These are phyloP conservation scores for Yarrowia sp. DNA, from an alignment of 805 yeast genomes.

Conservation along the genomic window DNA sequence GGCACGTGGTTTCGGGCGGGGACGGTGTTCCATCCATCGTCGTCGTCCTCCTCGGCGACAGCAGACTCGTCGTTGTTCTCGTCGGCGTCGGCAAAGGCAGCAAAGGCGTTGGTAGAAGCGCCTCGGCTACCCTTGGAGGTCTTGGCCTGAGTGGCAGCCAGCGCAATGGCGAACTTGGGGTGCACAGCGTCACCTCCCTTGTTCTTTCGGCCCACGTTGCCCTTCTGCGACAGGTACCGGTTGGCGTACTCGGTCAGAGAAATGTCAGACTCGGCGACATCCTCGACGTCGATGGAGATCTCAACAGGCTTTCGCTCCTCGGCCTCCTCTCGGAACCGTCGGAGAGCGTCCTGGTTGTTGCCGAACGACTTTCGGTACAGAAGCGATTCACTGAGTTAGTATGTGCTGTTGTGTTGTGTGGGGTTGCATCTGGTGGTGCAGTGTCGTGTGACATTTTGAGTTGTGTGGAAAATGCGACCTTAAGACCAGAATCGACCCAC, in stretches of 20 bases:
- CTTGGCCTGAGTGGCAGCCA: constrained; percentile 40
- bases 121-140: constrained; percentile 33
- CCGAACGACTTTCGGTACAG: constrained; percentile 36
- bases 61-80: constrained; percentile 38
- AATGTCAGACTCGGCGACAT: constrained; percentile 40
- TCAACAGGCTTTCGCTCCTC: constrained; percentile 36
- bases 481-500: neutral
- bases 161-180: constrained; percentile 42
- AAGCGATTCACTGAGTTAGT: constrained; percentile 32
- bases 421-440: neutral
- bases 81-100: constrained; percentile 39
- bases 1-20: constrained; percentile 43
- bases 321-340: constrained; percentile 39
- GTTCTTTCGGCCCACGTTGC: constrained; percentile 19
- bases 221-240: constrained; percentile 38
- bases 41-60: constrained; percentile 40
- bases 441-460: constrained; percentile 24
- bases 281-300: constrained; percentile 40
- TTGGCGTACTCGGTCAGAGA: constrained; percentile 41
- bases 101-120: constrained; percentile 29
- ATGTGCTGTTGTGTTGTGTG: neutral
- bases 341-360: constrained; percentile 33
- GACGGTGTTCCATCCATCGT: constrained; percentile 46
- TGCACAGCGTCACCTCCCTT: constrained; percentile 36
- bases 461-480: constrained; percentile 12